phyloP scores from a whole-genome alignment of 148 eudicot genomes.

The Heliamphora exappendiculata region DNA sequence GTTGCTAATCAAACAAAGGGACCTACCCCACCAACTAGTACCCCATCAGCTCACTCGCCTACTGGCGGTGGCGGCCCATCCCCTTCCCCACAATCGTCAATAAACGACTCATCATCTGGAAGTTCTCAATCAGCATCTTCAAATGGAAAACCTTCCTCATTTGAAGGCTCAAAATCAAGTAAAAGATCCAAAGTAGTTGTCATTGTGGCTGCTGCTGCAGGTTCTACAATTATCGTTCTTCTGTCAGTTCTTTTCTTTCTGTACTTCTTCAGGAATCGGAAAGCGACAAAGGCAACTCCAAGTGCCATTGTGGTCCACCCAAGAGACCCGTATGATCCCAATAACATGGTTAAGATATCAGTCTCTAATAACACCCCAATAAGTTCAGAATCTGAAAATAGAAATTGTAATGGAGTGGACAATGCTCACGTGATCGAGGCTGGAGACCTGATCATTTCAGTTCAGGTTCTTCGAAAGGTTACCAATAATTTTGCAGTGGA shows the following conservation, averaged over 20 bases:
- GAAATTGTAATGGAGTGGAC: slow-evolving; percentile 17
- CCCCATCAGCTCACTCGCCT: slow-evolving; percentile 20
- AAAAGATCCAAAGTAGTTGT: slow-evolving; percentile 15
- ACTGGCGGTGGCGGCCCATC: slow-evolving; percentile 12
- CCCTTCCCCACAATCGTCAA: slow-evolving; percentile 15
- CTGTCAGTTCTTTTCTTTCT: slow-evolving; percentile 18
- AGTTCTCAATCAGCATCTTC: slow-evolving; percentile 15
- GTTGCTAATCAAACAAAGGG: slow-evolving; percentile 12
- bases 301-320: slow-evolving; percentile 46
- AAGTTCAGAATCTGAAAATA: slow-evolving; percentile 21
- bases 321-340: slow-evolving; percentile 35
- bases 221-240: slow-evolving; percentile 16
- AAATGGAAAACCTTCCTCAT: slow-evolving; percentile 12
- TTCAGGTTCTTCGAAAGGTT: slow-evolving; percentile 50
- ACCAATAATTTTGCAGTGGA: slow-evolving; percentile 52
- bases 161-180: slow-evolving; percentile 10
- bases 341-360: slow-evolving; percentile 41
- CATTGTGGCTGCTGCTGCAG: slow-evolving; percentile 24
- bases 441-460: slow-evolving; percentile 50
- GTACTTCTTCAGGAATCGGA: slow-evolving; percentile 34
- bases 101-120: slow-evolving; percentile 13
- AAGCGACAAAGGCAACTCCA: slow-evolving; percentile 15
- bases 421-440: slow-evolving; percentile 39
- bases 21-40: slow-evolving; percentile 16
- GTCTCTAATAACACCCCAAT: slow-evolving; percentile 24